These are phyloP conservation scores for Scheffersomyces cryptocercus DNA, from an alignment of 1,139 yeast species.

Conservation along the genomic window DNA sequence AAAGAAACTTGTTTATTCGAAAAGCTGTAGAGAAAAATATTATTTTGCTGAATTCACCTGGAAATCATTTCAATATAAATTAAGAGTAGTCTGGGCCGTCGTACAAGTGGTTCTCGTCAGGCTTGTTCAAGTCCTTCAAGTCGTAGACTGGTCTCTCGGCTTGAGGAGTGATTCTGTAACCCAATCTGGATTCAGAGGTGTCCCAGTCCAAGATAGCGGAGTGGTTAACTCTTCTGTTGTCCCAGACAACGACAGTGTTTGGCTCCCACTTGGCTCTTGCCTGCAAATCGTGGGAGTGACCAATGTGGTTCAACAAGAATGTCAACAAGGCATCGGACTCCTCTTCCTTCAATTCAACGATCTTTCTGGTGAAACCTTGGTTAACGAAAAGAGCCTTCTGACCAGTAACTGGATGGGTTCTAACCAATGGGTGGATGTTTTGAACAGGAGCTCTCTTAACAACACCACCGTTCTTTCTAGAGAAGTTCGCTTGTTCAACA, in stretches of 20 bases:
- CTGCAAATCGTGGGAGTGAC: constrained; percentile 40
- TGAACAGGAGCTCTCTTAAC: constrained; percentile 64
- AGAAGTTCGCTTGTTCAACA: constrained; percentile 62
- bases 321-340: constrained; percentile 60
- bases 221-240: constrained; percentile 65
- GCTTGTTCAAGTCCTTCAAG: constrained; percentile 15
- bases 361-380: constrained; percentile 60
- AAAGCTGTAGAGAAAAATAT: not conserved
- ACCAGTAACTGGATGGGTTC: constrained; percentile 69
- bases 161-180: constrained; percentile 66
- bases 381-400: constrained; percentile 61
- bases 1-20: not conserved
- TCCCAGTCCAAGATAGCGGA: constrained; percentile 67
- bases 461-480: constrained; percentile 55
- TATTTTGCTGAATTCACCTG: not conserved
- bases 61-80: not conserved
- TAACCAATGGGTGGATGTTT: constrained; percentile 64
- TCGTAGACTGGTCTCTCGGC: constrained; percentile 47
- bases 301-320: constrained; percentile 54
- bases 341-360: constrained; percentile 64
- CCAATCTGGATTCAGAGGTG: constrained; percentile 56
- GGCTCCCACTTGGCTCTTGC: constrained; percentile 44
- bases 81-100: constrained; percentile 3
- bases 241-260: constrained; percentile 68
- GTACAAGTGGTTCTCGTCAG: constrained; percentile 9